Conservation (phyloP, 2,329 filamentous ascomycete species). For the Pyrenophora seminiperda region DNA sequence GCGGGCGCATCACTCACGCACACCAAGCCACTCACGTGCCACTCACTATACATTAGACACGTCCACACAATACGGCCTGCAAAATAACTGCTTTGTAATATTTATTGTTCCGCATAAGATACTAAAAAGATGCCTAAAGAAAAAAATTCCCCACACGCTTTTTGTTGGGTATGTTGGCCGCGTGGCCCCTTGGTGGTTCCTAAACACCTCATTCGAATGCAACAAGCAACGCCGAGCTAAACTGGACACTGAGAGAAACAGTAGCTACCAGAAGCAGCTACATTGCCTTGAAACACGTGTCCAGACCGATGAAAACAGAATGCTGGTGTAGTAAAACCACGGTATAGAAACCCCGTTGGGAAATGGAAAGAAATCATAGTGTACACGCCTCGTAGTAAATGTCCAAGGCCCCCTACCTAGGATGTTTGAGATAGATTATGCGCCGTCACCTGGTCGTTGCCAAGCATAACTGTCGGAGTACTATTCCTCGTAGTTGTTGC, state of each 20-base stretch:
- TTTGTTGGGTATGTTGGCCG: slow-evolving; percentile 28
- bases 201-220: slow-evolving; percentile 24
- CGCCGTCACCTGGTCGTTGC: background rate
- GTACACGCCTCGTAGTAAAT: slow-evolving; percentile 4
- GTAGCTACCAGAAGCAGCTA: slow-evolving; percentile 1
- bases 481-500: slow-evolving; percentile 43
- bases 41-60: background rate
- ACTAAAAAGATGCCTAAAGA: slow-evolving; percentile 14
- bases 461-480: slow-evolving; percentile 4
- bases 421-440: slow-evolving; percentile 17
- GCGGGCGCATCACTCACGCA: slow-evolving; percentile 18
- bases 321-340: slow-evolving; percentile 17
- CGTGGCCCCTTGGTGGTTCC: slow-evolving; percentile 9
- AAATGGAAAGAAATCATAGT: slow-evolving; percentile 3
- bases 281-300: background rate
- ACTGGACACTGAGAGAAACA: background rate
- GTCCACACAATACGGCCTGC: too few relatives aligned
- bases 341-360: slow-evolving; percentile 1
- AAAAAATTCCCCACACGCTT: slow-evolving; percentile 17
- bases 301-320: slow-evolving; percentile 9
- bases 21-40: too few relatives aligned
- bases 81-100: slow-evolving; percentile 9
- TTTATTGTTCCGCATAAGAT: slow-evolving; percentile 9
- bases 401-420: slow-evolving; percentile 21
- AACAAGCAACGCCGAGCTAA: slow-evolving; percentile 6